Evolutionary conservation across 371 early-diverging fungal genomes (phyloP), one percentile per base, ranked within the genome.

Genomic region (Dichotomocladium elegans): DNA sequence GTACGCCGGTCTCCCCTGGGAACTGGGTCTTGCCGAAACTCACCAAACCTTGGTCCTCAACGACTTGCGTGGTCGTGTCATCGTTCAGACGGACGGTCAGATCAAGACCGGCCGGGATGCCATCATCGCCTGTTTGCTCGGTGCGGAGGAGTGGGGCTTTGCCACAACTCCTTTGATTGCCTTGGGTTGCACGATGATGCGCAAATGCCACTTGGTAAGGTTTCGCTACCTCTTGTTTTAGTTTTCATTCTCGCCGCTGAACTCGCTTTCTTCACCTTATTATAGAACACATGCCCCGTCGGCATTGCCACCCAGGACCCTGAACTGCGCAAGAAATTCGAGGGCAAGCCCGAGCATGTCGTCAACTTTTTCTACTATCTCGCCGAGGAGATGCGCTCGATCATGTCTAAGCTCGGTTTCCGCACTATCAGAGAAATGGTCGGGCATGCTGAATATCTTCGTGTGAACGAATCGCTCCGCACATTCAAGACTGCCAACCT

Each of bases 111-210:
- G 94, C 31, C 89, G 93, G 42, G 98, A 98, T 74, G 92, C 96
- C 21, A 94, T 92, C 9, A 81, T 96, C 61, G 94, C 96, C 7
- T 93, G 94, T 72, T 77, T 98, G 68, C 82, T 98, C 22, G 98
- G 98, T 60, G 98, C 96, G 47, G 96, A 98, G 70, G 98, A 98
- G 80, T 96, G 93, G 89, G 96, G 98, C 25, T 98, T 98, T 63
- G 96, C 96, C 42, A 98, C 96, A 4, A 90, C 95, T 4, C 98
- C 98, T 30, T 78, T 98, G 58, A 95, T 98, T 61, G 94, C 95
- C n/a, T 82, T 96, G 64, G 98, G 98, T 41, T 96, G 96, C 70
- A 93, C 82, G 51, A 94, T 95, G 91, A 89, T 96, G 93, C 82
- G 95, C 50, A 91, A 93, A 46, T 74, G 75, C 47, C 75, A 74